Base-by-base conservation (phyloP, 139 green algal genomes). In the Picocystis salinarum region DNA sequence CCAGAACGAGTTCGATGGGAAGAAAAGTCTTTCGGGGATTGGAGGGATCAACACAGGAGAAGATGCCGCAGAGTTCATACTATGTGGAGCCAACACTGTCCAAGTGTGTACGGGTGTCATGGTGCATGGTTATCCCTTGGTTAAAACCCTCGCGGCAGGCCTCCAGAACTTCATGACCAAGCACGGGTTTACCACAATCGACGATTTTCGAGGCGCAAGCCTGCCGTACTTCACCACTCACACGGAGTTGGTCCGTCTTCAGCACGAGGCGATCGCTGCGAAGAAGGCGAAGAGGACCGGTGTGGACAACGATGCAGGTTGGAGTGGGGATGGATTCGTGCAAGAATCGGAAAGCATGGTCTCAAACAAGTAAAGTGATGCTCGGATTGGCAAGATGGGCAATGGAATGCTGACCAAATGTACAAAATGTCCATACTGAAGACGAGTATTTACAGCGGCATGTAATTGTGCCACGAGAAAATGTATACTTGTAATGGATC, bases 101-200 rank as follows among this genome's bases (percentile, higher is more conserved):
- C 83, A 92, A 75, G 86, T 96, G 37, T 96, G 85, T 73, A 93
- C 85, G 2, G 85, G 85, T 13, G 78, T 95, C 12, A 96, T 96
- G 85, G 58, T 96, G 40, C 80, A 95, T 53, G 85, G 85, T 15
- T 96, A 96, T 60, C 64, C 66, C 0, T 39, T 95, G 33, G 68
- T 91, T 11, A 76, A 92, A 52, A 70, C 71, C n/a, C 70, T 95
- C 29, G 83, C 67, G 37, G 84, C 65, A 6, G 85, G 68, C 5
- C 71, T 96, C 50, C 83, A 93, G 64, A 55, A 51, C 9, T 67
- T 67, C 58, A 67, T 67, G 76, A 23, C 39, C 9, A 60, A 83
- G 61, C 85, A 95, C 48, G 59, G 57, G 56, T 95, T 95, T 53
- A 64, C 58, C 12, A 67, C 34, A 33, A 69, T 96, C 24, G 56